Base-by-base conservation (phyloP, 768 basidiomycete genomes). In the Russula sp. region DNA sequence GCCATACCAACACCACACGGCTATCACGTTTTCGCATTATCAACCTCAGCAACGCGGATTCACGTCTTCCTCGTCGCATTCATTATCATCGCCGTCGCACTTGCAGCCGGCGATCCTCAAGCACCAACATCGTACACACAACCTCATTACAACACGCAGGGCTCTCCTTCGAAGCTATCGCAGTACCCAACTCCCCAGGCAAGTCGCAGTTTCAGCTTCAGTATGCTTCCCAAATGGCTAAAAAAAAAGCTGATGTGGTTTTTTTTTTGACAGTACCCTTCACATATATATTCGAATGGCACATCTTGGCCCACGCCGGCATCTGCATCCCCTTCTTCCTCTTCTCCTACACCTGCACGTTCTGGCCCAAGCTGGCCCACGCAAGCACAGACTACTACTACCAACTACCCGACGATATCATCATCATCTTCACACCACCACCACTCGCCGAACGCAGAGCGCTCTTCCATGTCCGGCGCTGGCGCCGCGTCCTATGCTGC, bases 1-100 rank as follows among this genome's bases (percentile, higher is more conserved):
- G 11, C 22, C 64, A 22, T 49, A 65, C 11, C 61, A 51, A 34
- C 62, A 54, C 5, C 66, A 67, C 58, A 18, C 59, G 24, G 62
- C 62, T n/a, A 58, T 69, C 44, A 69, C 68, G 2, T 69, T 67
- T 24, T 32, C 66, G 22, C 68, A 69, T 52, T 69, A 69, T 48
- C 68, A 69, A 44, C 68, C 68, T 9, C 67, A 69, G 34, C 66
- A 67, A 8, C 68, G 46, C 6, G 66, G 66, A 36, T 69, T 67
- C 11, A 59, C 66, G 20, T 57, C 28, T 32, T 32, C 50, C 40
- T 44, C 50, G 32, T 44, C 50, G 32, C 63, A 56, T 61, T 42
- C 61, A 9, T n/a, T n/a, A n/a, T 44, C 55, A 16, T 56, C 34
- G 11, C 13, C 49, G 26, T 26, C 42, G 16, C 52, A 69, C 38